Base-by-base conservation (phyloP, 2,329 filamentous ascomycete genomes). In the Colletotrichum sp. region DNA sequence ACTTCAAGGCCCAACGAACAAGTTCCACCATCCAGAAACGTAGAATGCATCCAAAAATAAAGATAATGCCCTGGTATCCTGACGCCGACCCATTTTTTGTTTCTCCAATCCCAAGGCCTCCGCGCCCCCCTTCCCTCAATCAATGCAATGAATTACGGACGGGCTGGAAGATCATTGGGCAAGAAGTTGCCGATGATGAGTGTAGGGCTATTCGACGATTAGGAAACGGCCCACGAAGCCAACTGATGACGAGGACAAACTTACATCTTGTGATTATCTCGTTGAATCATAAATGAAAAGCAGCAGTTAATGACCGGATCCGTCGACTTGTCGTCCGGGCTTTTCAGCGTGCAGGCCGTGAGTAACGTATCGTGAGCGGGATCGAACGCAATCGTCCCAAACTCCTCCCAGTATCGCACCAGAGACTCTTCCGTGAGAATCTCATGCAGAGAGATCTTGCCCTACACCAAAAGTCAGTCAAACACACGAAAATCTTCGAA, bases 371-470 rank as follows among this genome's bases (percentile, higher is more conserved):
- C 98, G 83, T 99, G 97, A 12, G 92, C 93, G 73, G 94, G 92
- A 82, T 99, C 97, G 84, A 99, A 99, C 12, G 97, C 98, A 80
- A 99, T 99, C 7, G 96, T 96, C 67, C 96, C 96, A 82, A 99
- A 99, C 82, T 99, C 98, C 85, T 99, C 97, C 97, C 97, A 99
- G 82, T 99, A 99, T 80, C 95, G 95, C 71, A 99, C 97, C 76
- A 98, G 92, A 55, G 96, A 98, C 77, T 98, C 95, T 86, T 99
- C 97, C 4, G 95, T 96, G 60, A 99, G 92, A 78, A 99, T 98
- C 83, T 99, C 96, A 83, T 99, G 97, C 64, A 99, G 91, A 14
- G 97, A 95, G 78, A 99, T 93, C 81, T 98, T 98, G 77, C 97
- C 97, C 96, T 98, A 77, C 2, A 26, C 14, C 18, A 10, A 13